Evolutionary conservation across 129 eudicot species (phyloP).

Genomic region (Daucus carota): DH1_v3.0 NC_030383.2:46763501-46764000

Average conservation of each 20-base stretch:
- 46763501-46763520: not conserved
- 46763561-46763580: not conserved
- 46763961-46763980: not conserved
- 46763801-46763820: conserved; percentile 27
- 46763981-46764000: not conserved
- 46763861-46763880: conserved; percentile 37
- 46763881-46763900: conserved; percentile 26
- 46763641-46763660: conserved; percentile 13
- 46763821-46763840: conserved; percentile 22
- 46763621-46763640: not conserved
- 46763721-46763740: conserved; percentile 38
- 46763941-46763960: not conserved
- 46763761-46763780: conserved; percentile 28
- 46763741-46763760: conserved; percentile 31
- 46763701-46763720: conserved; percentile 32
- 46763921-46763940: not conserved
- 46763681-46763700: conserved; percentile 21
- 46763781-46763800: conserved; percentile 33
- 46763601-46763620: not conserved
- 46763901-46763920: conserved; percentile 38
- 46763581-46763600: not conserved
- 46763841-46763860: conserved; percentile 25
- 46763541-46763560: not conserved
- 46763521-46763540: not conserved
- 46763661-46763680: conserved; percentile 19